Percentiles rank a stretch among this genome's conserved stretches.
Evolutionary conservation across 164 flowering plant genomes (phyloP).

Genomic region (Vitis cinerea): DNA sequence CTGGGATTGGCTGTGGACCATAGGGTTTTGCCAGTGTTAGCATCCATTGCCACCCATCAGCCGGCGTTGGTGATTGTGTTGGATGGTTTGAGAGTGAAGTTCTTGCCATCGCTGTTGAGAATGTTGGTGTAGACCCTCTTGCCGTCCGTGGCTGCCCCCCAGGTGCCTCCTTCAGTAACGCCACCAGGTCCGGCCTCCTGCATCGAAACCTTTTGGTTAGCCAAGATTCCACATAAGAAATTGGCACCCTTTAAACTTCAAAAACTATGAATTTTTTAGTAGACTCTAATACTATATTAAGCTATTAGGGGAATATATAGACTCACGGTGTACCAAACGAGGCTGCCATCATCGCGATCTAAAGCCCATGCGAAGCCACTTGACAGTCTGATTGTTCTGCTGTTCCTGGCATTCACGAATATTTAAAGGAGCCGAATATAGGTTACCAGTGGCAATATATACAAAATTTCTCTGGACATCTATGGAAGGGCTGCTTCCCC

Average conservation of each 20-base stretch:
- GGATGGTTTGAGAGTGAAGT: constrained; percentile 40
- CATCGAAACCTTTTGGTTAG: not conserved
- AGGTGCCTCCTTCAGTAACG: constrained; percentile 32
- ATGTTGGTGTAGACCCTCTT: constrained; percentile 43
- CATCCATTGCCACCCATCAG: constrained; percentile 50
- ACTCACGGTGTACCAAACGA: constrained; percentile 35
- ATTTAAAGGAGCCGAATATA: constrained; percentile 31
- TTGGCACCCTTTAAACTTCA: too few species aligned
- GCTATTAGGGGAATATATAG: not conserved
- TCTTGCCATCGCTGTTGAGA: constrained; percentile 22
- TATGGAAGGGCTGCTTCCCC: constrained; percentile 52
- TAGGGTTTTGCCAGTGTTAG: constrained; percentile 26
- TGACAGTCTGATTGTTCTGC: constrained; percentile 24
- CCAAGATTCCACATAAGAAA: too few species aligned
- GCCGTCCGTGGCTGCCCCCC: constrained; percentile 53
- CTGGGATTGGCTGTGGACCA: constrained; percentile 41
- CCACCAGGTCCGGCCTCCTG: constrained; percentile 55
- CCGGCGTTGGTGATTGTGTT: constrained; percentile 25
- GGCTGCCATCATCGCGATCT: constrained; percentile 28
- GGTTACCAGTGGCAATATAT: constrained; percentile 39
- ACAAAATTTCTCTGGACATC: constrained; percentile 22
- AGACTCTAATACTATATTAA: too few species aligned
- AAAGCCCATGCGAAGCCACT: constrained; percentile 46
- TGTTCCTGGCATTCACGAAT: constrained; percentile 30
- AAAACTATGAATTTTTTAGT: too few species aligned